phyloP scores from a whole-genome alignment of 2,329 filamentous ascomycete species.

The Orbilia quercus region DNA sequence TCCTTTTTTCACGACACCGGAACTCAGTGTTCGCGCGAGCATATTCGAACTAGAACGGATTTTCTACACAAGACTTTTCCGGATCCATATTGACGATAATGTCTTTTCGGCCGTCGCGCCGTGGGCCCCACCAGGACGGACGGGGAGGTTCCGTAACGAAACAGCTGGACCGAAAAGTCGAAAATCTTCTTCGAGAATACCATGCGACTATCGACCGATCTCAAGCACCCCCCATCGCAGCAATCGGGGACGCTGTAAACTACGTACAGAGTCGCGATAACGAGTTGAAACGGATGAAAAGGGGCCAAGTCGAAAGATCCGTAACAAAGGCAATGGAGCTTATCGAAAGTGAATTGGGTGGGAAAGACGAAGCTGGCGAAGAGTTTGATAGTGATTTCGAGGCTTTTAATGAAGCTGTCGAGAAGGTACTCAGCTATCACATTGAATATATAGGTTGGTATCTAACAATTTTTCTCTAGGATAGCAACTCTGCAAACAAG shows the following conservation, averaged over 20 bases:
- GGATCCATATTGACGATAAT: slow-evolving; percentile 27
- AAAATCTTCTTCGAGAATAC: slow-evolving; percentile 57
- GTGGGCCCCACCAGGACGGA: slow-evolving; percentile 16
- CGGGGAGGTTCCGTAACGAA: slow-evolving; percentile 42
- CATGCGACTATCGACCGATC: slow-evolving; percentile 17
- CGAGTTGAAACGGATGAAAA: slow-evolving; percentile 78
- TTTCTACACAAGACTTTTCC: not conserved
- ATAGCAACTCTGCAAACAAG: slow-evolving; percentile 74
- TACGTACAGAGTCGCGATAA: slow-evolving; percentile 69
- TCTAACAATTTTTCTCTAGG: slow-evolving; percentile 62
- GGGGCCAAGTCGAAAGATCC: slow-evolving; percentile 78
- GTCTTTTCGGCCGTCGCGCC: slow-evolving; percentile 46
- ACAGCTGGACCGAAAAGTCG: slow-evolving; percentile 58
- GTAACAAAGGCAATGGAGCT: slow-evolving; percentile 50
- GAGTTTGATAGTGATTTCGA: slow-evolving; percentile 65
- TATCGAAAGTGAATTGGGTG: slow-evolving; percentile 39
- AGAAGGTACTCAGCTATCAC: slow-evolving; percentile 62
- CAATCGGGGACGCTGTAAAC: slow-evolving; percentile 75
- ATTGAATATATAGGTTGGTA: slow-evolving; percentile 16
- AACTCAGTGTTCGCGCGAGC: no score
- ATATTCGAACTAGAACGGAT: no score
- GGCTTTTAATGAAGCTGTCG: slow-evolving; percentile 66
- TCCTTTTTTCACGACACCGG: not conserved
- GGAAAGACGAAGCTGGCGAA: slow-evolving; percentile 55
- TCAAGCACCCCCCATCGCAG: slow-evolving; percentile 20